Percentiles rank a stretch among this genome's conserved stretches.
phyloP scores from a whole-genome alignment of 176 grass and related monocot species.

The Puya raimondii region DNA sequence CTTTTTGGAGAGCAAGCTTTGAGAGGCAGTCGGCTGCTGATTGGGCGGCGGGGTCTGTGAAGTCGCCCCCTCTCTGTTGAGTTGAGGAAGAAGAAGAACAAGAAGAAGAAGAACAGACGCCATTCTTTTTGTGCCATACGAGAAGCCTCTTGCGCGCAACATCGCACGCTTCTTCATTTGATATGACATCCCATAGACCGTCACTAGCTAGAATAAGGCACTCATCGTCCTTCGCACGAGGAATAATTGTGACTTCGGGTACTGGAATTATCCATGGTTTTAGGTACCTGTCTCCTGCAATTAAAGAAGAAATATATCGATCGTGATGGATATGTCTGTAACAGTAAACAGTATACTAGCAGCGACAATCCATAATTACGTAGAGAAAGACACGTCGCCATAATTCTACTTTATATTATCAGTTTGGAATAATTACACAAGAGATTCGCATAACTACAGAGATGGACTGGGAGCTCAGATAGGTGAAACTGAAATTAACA shows the following conservation, averaged over 20 bases:
- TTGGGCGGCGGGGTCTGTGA: constrained; percentile 48
- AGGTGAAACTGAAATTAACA: too few species aligned
- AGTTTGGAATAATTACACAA: too few species aligned
- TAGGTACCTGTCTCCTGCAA: constrained; percentile 78
- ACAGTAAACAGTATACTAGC: too few species aligned
- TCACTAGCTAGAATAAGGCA: constrained; percentile 82
- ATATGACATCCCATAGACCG: constrained; percentile 80
- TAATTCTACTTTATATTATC: too few species aligned
- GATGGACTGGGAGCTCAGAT: too few species aligned
- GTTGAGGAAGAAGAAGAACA: constrained; percentile 9
- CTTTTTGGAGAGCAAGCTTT: constrained; percentile 70
- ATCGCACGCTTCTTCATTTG: constrained; percentile 82
- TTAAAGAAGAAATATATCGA: background rate
- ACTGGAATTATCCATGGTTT: constrained; percentile 94
- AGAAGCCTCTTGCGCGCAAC: constrained; percentile 65
- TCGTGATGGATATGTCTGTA: too few species aligned
- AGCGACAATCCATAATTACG: too few species aligned
- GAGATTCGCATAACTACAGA: too few species aligned
- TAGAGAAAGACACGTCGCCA: too few species aligned
- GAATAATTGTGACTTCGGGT: constrained; percentile 67
- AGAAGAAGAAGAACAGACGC: constrained; percentile 14
- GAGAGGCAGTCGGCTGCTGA: constrained; percentile 79
- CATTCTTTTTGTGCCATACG: constrained; percentile 79
- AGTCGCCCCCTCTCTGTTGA: constrained; percentile 30
- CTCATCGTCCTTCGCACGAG: constrained; percentile 76